Evolutionary conservation across 768 basidiomycete genomes (phyloP), one percentile per base, ranked within the genome.

Genomic region (Suillus bovinus): DNA sequence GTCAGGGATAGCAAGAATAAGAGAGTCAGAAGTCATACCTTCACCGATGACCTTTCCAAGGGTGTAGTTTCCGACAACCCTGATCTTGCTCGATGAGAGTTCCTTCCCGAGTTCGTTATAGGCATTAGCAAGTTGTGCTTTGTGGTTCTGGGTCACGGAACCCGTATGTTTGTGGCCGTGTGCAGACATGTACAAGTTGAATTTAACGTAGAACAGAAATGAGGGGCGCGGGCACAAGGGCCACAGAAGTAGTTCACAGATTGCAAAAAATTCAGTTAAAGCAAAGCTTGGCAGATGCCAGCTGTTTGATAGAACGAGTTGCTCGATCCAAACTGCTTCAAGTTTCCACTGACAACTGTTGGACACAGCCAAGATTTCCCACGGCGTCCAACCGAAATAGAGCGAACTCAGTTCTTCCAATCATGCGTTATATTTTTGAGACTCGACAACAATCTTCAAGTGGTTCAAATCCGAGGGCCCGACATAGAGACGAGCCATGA

Each of bases 91-190:
- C 29, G 93, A 93, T n/a, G 90, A 88, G 33, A 99, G 86, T 76
- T 97, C 96, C 80, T 90, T 96, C 67, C 95, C 96, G 7, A 99
- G 86, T 82, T 96, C 95, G 78, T 95, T 95, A 81, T 99, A 99
- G 63, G 96, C 96, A 74, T 86, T 93, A 70, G 90, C 90, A 72
- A 99, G 93, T 75, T 95, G 87, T 33, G 90, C 91, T 77, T 89
- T 92, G 78, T 89, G 84, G 75, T 93, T 93, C 78, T 88, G 86
- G 55, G 83, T 79, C 65, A 88, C 75, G 64, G 87, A 89, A 63
- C 77, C 78, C 42, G 85, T 79, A 63, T 83, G 82, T 75, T 83
- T 86, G 79, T 89, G 88, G 67, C 81, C 82, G 67, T 79, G 82
- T 38, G 74, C 67, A 66, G 81, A 78, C 84, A 86, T 85, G 59